Conservation (phyloP, 306 rosid genomes). For the Alnus rubra region DNA sequence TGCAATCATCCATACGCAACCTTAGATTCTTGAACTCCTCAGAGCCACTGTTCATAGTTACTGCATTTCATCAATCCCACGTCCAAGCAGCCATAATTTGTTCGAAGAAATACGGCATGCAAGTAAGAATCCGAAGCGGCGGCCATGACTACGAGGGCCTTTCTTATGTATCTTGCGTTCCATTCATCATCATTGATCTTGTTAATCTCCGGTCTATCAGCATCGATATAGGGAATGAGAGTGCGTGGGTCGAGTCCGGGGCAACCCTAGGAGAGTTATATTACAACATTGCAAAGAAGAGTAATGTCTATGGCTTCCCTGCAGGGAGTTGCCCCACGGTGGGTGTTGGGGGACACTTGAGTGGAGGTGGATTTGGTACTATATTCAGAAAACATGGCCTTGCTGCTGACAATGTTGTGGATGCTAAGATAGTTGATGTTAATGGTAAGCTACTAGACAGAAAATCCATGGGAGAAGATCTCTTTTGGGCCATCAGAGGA, state of each 20-base stretch:
- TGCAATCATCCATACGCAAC: neutral
- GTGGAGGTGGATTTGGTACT: conserved; percentile 8
- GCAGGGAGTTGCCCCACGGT: neutral
- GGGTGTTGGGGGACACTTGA: conserved; percentile 2
- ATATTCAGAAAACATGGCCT: conserved; percentile 9
- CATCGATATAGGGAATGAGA: neutral
- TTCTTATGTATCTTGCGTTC: neutral
- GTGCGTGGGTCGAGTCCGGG: neutral
- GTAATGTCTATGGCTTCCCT: neutral
- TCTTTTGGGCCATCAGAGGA: conserved; percentile 13
- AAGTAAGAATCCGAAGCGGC: neutral
- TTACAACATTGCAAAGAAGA: neutral
- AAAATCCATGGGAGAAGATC: conserved; percentile 12
- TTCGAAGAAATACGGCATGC: neutral
- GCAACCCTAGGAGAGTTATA: neutral
- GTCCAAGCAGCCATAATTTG: conserved; percentile 1
- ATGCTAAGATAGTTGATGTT: conserved; percentile 8
- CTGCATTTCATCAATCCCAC: neutral
- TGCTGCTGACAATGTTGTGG: conserved; percentile 5
- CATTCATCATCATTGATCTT: conserved; percentile 10
- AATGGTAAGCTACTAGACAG: neutral
- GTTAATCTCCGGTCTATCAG: neutral
- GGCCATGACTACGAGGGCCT: conserved; percentile 12
- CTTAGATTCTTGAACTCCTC: neutral
- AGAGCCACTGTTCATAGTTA: neutral